Evolutionary conservation across 306 rosid species (phyloP), one percentile per base, ranked within the genome.

Genomic region (Cajanus cajan): DNA sequence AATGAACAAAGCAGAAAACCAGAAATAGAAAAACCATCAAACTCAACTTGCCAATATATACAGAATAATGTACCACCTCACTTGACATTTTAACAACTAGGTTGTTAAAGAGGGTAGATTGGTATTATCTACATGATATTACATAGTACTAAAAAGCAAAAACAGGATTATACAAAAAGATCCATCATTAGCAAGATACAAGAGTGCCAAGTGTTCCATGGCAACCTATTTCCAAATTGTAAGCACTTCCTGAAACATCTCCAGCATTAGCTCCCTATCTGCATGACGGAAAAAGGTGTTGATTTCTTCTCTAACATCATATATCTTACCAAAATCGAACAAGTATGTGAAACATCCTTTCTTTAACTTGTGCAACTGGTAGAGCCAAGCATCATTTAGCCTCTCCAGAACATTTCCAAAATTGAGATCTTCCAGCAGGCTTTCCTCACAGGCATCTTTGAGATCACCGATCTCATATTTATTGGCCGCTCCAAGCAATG

Each of bases 191-290:
- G 57, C 37, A 31, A 36, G 52, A 66, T 36, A 50, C 36, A 40
- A 24, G 15, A 33, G 43, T 48, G 2, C 12, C 43, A 15, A 71
- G 45, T 34, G 55, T 68, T 58, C 36, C 52, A 39, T 13, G 64
- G 68, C 16, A 78, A 54, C 16, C 85, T 78, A 89, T 80, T 86
- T 89, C 91, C 89, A 87, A 76, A 86, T 86, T 5, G 88, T 73
- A 76, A 93, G 97, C 76, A 90, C 81, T 85, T 90, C 92, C 51
- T 90, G 92, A 83, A 90, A 90, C 92, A 93, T 90, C 82, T 93
- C 89, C 68, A 68, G 13, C 91, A 89, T 78, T 83, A 92, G 80
- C 9, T 89, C 91, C 85, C 90, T 73, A 8, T 92, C 91, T 0
- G 97, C 97, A 55, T 80, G 80, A 66, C 71, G 73, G 78, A 89